These are phyloP conservation scores for Mycena galopus DNA, from an alignment of 768 basidiomycete genomes.

Conservation along the genomic window DNA sequence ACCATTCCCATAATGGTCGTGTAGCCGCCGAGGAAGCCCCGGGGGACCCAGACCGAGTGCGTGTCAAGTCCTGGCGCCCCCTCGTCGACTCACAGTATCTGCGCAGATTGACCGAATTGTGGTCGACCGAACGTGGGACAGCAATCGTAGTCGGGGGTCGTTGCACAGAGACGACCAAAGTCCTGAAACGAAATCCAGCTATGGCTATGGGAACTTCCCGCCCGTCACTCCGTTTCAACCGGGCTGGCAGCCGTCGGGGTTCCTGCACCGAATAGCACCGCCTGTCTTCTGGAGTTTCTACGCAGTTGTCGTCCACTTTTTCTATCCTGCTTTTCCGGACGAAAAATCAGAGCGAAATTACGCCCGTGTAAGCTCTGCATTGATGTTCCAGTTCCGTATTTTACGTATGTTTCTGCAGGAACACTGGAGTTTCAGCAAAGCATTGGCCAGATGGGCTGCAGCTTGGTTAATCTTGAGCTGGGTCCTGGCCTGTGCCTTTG, in stretches of 20 bases:
- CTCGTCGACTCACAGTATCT: not conserved
- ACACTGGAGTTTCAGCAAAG: slow-evolving; percentile 80
- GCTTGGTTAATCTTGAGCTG: slow-evolving; percentile 78
- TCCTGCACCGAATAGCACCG: slow-evolving; percentile 42
- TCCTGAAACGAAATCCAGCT: slow-evolving; percentile 48
- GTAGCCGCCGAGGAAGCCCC: not conserved
- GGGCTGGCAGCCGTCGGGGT: slow-evolving; percentile 28
- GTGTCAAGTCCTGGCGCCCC: not conserved
- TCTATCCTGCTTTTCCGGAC: slow-evolving; percentile 72
- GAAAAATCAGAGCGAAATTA: slow-evolving; percentile 62
- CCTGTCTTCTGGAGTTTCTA: slow-evolving; percentile 46
- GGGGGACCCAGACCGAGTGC: slow-evolving; percentile 31
- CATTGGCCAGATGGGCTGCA: slow-evolving; percentile 72
- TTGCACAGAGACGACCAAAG: slow-evolving; percentile 36
- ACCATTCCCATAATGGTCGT: slow-evolving; percentile 3
- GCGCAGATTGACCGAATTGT: slow-evolving; percentile 76
- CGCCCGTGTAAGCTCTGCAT: slow-evolving; percentile 47
- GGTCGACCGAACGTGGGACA: slow-evolving; percentile 79
- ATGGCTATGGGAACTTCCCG: slow-evolving; percentile 40
- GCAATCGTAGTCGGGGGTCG: slow-evolving; percentile 48
- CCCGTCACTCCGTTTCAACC: slow-evolving; percentile 27
- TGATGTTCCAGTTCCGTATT: slow-evolving; percentile 12
- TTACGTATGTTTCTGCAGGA: slow-evolving; percentile 59
- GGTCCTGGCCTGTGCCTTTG: slow-evolving; percentile 70
- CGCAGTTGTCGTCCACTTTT: slow-evolving; percentile 65